A percentile compares a stretch with the other conserved stretches of the same genome.
phyloP scores from a whole-genome alignment of 441 rosid genomes.

The Jatropha podagrica region DNA sequence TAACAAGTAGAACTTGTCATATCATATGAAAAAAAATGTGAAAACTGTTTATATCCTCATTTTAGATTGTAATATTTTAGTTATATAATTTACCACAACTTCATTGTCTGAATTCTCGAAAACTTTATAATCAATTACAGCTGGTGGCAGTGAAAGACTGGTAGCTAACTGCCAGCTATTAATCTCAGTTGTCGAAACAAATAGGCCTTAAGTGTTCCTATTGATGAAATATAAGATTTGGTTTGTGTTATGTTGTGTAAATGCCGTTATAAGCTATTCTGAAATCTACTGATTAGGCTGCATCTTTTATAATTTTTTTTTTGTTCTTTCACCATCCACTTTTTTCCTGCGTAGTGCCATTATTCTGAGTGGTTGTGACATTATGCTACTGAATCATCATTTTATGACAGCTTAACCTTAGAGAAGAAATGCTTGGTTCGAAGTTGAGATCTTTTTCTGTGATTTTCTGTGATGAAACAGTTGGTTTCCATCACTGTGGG shows the following conservation, averaged over 20 bases:
- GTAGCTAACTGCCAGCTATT: no score
- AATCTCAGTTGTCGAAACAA: no score
- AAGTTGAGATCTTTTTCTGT: background rate
- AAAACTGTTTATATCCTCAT: no score
- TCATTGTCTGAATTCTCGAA: no score
- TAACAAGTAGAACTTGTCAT: no score
- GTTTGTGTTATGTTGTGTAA: background rate
- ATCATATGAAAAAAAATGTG: no score
- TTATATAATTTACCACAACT: no score
- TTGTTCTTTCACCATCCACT: background rate
- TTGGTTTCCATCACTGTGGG: background rate
- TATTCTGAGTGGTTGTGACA: background rate
- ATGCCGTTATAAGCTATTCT: background rate
- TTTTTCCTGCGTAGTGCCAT: background rate
- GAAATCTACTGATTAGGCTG: background rate
- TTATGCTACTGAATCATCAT: background rate
- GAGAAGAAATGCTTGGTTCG: background rate
- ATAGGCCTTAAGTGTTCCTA: background rate
- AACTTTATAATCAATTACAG: no score
- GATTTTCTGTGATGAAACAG: background rate
- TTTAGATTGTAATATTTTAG: no score
- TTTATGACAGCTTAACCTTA: background rate
- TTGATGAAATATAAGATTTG: background rate
- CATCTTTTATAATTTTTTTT: background rate
- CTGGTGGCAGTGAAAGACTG: no score